Conservation (phyloP, 129 eudicot species). For the Centaurea solstitialis region DNA sequence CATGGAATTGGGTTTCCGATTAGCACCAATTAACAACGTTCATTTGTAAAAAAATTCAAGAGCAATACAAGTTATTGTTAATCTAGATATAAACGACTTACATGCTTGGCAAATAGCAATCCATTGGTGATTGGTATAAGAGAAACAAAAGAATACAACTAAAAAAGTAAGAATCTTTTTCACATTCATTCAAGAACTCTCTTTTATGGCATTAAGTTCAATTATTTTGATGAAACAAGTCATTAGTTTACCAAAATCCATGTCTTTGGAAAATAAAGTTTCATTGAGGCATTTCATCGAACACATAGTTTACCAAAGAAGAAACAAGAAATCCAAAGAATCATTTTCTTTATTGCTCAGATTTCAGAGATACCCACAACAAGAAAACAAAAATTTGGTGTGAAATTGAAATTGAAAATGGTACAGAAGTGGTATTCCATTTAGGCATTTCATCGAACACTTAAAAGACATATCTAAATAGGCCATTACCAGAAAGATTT, state of each 20-base stretch:
- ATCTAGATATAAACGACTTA: background rate
- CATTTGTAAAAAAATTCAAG: background rate
- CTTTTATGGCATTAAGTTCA: too few relatives aligned
- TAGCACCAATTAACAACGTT: slow-evolving; percentile 32
- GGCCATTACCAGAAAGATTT: background rate
- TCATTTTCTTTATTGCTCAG: background rate
- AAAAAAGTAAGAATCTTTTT: background rate
- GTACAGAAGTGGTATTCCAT: background rate
- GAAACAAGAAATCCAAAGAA: background rate
- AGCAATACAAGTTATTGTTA: background rate
- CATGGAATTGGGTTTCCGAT: slow-evolving; percentile 95
- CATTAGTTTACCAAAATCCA: too few relatives aligned
- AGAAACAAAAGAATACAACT: background rate
- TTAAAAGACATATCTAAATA: background rate
- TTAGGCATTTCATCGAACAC: background rate
- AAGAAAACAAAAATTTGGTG: background rate
- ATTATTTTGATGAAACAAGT: too few relatives aligned
- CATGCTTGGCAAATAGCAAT: background rate
- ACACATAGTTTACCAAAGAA: background rate
- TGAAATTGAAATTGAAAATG: background rate
- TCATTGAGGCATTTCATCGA: background rate
- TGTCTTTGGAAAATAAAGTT: too few relatives aligned
- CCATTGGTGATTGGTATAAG: background rate
- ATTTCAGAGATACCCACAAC: background rate
- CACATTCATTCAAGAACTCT: background rate